Evolutionary conservation across 108 stramenopile species (phyloP), one percentile per base, ranked within the genome.

Genomic region (Parietichytrium sp.): DNA sequence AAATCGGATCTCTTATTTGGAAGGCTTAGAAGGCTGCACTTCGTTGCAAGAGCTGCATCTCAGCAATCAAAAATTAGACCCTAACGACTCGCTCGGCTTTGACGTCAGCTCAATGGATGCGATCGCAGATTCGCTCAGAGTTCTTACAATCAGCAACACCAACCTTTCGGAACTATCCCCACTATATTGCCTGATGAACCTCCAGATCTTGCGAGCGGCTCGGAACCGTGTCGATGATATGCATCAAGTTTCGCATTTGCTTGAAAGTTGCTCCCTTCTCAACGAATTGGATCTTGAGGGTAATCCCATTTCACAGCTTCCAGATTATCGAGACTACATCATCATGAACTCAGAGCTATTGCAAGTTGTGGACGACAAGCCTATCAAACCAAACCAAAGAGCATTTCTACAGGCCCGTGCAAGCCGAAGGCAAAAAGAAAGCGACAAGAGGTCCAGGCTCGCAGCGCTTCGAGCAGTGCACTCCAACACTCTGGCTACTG

Each of bases 1-100:
- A 7, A 72, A 72, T 27, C 20, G 61, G 1, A 72, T 72, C 25
- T 72, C 61, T 1, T n/a, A 12, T 10, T 42, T 72, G 38, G 61
- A 72, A 25, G 61, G 61, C 6, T 42, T 72, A n/a, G 61, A 72
- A 25, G 20, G 20, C 10, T 72, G 61, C 61, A 23, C 16, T n/a
- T 72, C 61, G 23, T 45, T 72, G 38, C 10, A 10, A 20, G 61
- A 72, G 3, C 61, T 72, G 33, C 61, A 72, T 25, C 61, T 72
- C 29, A 72, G 61, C 3, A 72, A 72, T 42, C 61, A 72, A 42
- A 2, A 42, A 10, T 42, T 72, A 10, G 38, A 72, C 38, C 61
- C 25, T 18, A 42, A 42, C 1, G 16, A 72, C 23, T 18, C 61
- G 42, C 20, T 72, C 61, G 3, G 45, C 38, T 45, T 72, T 72